Percentiles rank a stretch among this genome's conserved stretches.
Conservation (phyloP, 768 basidiomycete genomes). For the Chiua virens region DNA sequence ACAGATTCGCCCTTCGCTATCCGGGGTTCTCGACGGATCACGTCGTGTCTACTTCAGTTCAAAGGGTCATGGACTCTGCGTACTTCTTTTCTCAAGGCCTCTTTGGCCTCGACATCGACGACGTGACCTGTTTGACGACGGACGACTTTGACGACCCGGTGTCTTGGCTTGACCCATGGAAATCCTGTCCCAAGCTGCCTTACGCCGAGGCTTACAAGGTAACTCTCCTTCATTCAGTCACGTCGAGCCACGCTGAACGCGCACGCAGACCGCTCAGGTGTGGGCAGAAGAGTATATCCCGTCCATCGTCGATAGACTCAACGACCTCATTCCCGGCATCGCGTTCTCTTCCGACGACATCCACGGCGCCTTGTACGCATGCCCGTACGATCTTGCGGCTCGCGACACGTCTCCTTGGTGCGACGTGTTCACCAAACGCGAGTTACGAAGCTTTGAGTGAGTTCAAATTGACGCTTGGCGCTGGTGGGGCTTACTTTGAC, state of each 20-base stretch:
- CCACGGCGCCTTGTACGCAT: conserved; percentile 42
- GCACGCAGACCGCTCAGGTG: conserved; percentile 7
- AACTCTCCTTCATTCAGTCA: not conserved
- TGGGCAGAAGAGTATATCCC: conserved; percentile 40
- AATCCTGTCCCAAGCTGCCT: conserved; percentile 29
- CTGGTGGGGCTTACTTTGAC: not conserved
- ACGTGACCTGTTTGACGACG: conserved; percentile 29
- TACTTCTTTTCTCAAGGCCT: conserved; percentile 42
- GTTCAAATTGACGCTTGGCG: conserved; percentile 3
- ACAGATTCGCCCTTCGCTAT: conserved; percentile 22
- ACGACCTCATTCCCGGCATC: conserved; percentile 34
- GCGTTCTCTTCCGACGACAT: conserved; percentile 30
- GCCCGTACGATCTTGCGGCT: conserved; percentile 42
- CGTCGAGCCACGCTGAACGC: too few relatives aligned
- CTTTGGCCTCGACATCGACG: conserved; percentile 32
- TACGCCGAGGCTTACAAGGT: not conserved
- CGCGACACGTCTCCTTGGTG: conserved; percentile 40
- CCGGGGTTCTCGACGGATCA: conserved; percentile 17
- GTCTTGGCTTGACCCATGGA: conserved; percentile 42
- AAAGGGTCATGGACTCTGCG: too few relatives aligned
- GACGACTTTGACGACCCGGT: conserved; percentile 33
- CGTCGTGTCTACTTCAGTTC: conserved; percentile 10
- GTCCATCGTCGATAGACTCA: conserved; percentile 36
- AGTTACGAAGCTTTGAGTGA: conserved; percentile 38
- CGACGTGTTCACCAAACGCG: conserved; percentile 33